A percentile compares a stretch with the other conserved stretches of the same genome.
phyloP scores from a whole-genome alignment of 2,329 filamentous ascomycete genomes.

The Epichloe gansuensis region DNA sequence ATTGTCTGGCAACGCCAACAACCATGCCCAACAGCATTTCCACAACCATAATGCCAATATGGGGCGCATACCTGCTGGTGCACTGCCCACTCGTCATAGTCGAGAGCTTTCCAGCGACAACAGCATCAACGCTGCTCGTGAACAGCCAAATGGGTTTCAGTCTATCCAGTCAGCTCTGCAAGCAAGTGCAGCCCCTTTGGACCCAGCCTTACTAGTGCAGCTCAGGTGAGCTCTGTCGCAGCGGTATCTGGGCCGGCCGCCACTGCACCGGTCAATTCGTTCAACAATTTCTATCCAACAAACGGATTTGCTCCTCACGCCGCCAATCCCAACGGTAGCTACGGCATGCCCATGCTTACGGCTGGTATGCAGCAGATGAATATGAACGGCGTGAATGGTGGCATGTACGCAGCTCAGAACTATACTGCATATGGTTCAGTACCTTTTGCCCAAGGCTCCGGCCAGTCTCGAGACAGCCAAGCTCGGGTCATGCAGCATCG shows the following conservation, averaged over 20 bases:
- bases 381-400: conserved; percentile 32
- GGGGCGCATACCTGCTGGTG: conserved; percentile 62
- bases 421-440: conserved; percentile 45
- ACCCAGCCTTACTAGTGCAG: conserved; percentile 32
- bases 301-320: conserved; percentile 19
- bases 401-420: conserved; percentile 43
- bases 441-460: conserved; percentile 33
- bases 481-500: conserved; percentile 64
- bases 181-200: conserved; percentile 69
- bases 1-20: conserved; percentile 37
- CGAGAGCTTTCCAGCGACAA: conserved; percentile 53
- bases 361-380: conserved; percentile 58
- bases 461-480: conserved; percentile 59
- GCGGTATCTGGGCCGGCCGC: conserved; percentile 15
- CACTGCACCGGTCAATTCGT: conserved; percentile 15
- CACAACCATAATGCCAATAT: conserved; percentile 75
- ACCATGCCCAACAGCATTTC: conserved; percentile 49
- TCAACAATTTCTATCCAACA: conserved; percentile 21
- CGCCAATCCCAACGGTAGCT: conserved; percentile 9
- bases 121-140: conserved; percentile 26
- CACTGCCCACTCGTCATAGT: conserved; percentile 54
- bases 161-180: conserved; percentile 64
- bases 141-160: conserved; percentile 38
- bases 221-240: conserved; percentile 14
- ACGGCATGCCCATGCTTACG: conserved; percentile 40